Evolutionary conservation across 2,329 filamentous ascomycete species (phyloP).

Genomic region (Penicillium nordicum): DNA sequence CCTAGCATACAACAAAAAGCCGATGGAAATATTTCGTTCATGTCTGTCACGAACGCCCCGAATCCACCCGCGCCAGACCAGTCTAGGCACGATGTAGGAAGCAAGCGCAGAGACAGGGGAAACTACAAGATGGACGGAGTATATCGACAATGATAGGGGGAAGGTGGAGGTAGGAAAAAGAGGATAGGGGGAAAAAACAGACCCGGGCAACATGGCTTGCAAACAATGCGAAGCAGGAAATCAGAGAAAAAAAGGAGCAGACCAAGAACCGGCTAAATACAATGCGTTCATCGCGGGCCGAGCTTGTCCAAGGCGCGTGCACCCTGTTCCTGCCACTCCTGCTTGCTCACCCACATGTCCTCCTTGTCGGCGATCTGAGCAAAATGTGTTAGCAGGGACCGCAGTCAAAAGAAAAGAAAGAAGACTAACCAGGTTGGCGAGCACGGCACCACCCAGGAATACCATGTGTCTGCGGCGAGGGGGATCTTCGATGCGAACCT

Average conservation of each 20-base stretch:
- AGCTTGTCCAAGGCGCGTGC: constrained; percentile 82
- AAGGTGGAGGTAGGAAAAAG: neutral
- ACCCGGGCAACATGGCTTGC: constrained; percentile 18
- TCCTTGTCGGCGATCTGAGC: constrained; percentile 89
- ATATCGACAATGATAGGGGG: constrained; percentile 18
- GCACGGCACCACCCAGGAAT: constrained; percentile 92
- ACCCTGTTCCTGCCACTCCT: constrained; percentile 95
- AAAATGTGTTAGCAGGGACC: constrained; percentile 11
- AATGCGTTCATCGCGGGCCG: constrained; percentile 66
- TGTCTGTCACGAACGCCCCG: constrained; percentile 19
- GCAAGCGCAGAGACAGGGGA: constrained; percentile 14
- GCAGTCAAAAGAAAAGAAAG: neutral
- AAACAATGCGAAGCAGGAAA: constrained; percentile 19
- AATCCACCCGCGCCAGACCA: constrained; percentile 22
- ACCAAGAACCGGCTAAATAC: constrained; percentile 18
- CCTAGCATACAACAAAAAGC: neutral
- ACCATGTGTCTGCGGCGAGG: constrained; percentile 97
- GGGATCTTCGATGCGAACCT: constrained; percentile 97
- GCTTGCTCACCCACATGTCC: constrained; percentile 97
- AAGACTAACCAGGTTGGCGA: constrained; percentile 77
- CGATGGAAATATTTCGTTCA: constrained; percentile 17
- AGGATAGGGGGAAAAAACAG: constrained; percentile 1
- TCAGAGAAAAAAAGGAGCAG: constrained; percentile 21
- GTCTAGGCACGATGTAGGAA: constrained; percentile 24
- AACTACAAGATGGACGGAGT: constrained; percentile 16